Percentiles rank a stretch among this genome's conserved stretches.
Conservation (phyloP, 208 protist genomes). For the Leptomonas pyrrhocoris region DNA sequence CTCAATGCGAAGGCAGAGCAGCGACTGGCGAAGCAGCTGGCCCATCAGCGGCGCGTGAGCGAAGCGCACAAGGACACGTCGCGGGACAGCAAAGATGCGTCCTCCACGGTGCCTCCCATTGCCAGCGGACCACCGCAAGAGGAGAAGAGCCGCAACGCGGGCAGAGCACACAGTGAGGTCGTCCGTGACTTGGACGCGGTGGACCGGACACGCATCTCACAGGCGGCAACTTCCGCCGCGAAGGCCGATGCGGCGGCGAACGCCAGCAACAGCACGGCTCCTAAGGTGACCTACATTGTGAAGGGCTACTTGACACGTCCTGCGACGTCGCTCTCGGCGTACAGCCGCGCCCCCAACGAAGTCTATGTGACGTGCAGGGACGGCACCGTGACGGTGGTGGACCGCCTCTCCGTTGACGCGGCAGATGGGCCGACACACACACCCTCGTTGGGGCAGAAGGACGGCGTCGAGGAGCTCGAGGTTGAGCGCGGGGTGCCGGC, state of each 20-base stretch:
- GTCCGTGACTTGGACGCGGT: not conserved
- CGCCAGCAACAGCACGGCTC: not conserved
- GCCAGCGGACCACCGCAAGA: not conserved
- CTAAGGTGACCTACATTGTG: constrained; percentile 51
- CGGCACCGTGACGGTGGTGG: constrained; percentile 48
- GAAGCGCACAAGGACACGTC: not conserved
- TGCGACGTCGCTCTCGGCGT: constrained; percentile 26
- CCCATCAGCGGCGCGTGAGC: constrained; percentile 7
- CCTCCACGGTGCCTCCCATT: not conserved
- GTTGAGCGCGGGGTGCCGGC: not conserved
- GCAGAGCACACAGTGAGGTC: not conserved
- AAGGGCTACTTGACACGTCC: constrained; percentile 47
- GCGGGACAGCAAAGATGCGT: not conserved
- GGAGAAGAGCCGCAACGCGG: not conserved
- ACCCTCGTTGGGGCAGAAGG: constrained; percentile 1
- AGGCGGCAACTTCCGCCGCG: not conserved
- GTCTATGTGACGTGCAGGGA: constrained; percentile 64
- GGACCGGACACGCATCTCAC: not conserved
- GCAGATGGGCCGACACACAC: constrained; percentile 14
- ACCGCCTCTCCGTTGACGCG: constrained; percentile 17
- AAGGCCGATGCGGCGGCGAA: not conserved
- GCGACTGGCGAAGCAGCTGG: constrained; percentile 24
- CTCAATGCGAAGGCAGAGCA: constrained; percentile 38
- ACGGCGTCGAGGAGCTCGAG: not conserved
- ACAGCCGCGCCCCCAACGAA: constrained; percentile 37